Conservation (phyloP, 1,139 yeast genomes). For the Suhomyces atakaporum region DNA sequence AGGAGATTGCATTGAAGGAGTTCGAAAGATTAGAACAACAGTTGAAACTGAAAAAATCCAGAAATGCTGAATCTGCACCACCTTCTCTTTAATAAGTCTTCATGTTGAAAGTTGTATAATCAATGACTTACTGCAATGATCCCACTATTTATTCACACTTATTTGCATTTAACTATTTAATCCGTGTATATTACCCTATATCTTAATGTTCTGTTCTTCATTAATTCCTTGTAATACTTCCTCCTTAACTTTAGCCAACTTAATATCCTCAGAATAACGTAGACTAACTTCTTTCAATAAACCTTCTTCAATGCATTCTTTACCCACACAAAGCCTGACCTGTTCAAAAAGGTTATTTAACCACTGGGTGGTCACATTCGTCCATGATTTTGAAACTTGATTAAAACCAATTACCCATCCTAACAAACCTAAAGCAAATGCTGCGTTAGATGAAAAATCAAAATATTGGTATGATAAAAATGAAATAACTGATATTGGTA, state of each 20-base stretch:
- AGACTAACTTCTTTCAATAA: conserved; percentile 36
- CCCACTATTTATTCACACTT: not conserved
- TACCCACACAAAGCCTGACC: conserved; percentile 37
- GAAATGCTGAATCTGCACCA: conserved; percentile 24
- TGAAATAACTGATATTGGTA: conserved; percentile 40
- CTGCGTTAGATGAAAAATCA: conserved; percentile 36
- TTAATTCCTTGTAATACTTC: conserved; percentile 19
- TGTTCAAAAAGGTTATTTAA: conserved; percentile 34
- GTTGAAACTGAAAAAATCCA: conserved; percentile 22
- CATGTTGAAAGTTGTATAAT: too few species aligned
- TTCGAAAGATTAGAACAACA: conserved; percentile 66
- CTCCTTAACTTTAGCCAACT: conserved; percentile 20
- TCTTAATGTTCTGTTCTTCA: conserved; percentile 1
- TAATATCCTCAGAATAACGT: conserved; percentile 25
- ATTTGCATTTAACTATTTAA: conserved; percentile 1
- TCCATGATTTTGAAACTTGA: conserved; percentile 45
- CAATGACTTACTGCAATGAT: not conserved
- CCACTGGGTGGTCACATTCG: conserved; percentile 33
- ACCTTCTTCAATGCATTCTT: conserved; percentile 43
- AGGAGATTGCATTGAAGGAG: conserved; percentile 59
- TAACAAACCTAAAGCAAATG: conserved; percentile 37
- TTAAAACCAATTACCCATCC: conserved; percentile 50
- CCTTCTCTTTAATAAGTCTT: conserved; percentile 30
- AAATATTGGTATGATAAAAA: conserved; percentile 36
- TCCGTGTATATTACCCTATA: conserved; percentile 10